Base-by-base conservation (phyloP, 2,329 filamentous ascomycete species). In the Aspergillus jensenii region DNA sequence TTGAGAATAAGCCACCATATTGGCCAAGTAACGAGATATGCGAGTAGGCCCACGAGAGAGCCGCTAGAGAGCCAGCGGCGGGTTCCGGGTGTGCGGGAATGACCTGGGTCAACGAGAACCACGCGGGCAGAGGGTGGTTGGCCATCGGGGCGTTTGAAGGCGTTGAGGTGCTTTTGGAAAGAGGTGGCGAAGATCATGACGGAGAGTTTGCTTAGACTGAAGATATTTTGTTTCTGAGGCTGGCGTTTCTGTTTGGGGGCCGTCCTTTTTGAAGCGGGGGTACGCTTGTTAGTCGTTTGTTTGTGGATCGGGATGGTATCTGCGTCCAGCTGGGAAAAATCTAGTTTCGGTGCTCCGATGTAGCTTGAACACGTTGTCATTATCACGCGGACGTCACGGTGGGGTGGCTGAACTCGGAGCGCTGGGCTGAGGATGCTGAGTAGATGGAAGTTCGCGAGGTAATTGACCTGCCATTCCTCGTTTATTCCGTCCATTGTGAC, bases 371-470 rank as follows among this genome's bases (percentile, higher is more conserved):
- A 99, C 0, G 90, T 96, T 1, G 90, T 82, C 64, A 98, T 86
- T 56, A 99, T 83, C 60, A 99, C 84, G 60, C 95, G 84, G 15
- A 99, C 91, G 73, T 99, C 95, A 67, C 95, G 86, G 73, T 99
- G 95, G 55, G 96, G 87, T 2, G 95, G 95, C 75, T 99, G 95
- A 1, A 90, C 91, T 64, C 91, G 86, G 59, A 99, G 82, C 0
- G 95, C 93, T 0, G 95, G 95, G 66, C 89, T 95, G 37, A 99
- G 81, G 31, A 99, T 96, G 63, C 90, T 90, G 45, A 99, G 82
- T 3, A 99, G 82, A 70, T 99, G 96, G 77, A 97, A 98, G 74
- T 97, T 98, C 62, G 92, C 89, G 40, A 99, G 83, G 74, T 92
- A 99, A 72, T 99, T 99, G 67, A 98, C 82, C 78, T 92, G 91